Conservation (phyloP, 2,329 filamentous ascomycete species). For the Didymellaceae sp. region DNA sequence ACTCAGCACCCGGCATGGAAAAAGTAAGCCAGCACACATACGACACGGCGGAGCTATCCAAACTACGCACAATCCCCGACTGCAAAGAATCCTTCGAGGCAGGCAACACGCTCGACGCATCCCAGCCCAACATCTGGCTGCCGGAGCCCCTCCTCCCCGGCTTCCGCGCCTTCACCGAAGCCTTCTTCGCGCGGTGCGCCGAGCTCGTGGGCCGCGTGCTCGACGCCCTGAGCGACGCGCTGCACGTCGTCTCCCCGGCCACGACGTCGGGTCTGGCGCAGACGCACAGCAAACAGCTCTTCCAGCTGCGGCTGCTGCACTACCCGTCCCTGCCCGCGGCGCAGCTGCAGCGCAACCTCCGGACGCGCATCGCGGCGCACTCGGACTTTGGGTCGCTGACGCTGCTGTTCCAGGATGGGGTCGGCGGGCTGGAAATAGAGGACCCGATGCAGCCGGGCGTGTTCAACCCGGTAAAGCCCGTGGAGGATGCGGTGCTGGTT, state of each 20-base stretch:
- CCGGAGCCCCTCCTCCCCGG: conserved; percentile 48
- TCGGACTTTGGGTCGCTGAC: conserved; percentile 36
- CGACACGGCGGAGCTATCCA: conserved; percentile 24
- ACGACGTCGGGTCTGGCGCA: background rate
- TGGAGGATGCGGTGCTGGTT: background rate
- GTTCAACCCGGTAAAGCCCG: background rate
- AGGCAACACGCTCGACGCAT: conserved; percentile 36
- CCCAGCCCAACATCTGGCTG: conserved; percentile 52
- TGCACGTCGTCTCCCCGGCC: background rate
- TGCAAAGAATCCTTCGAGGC: conserved; percentile 46
- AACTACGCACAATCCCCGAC: conserved; percentile 35
- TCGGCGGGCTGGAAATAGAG: conserved; percentile 43
- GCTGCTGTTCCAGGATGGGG: conserved; percentile 40
- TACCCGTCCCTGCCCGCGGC: background rate
- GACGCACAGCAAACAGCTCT: background rate
- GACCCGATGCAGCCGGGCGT: conserved; percentile 19
- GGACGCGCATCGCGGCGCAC: conserved; percentile 21
- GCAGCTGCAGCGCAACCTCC: background rate
- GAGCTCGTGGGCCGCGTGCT: conserved; percentile 36
- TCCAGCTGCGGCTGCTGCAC: background rate
- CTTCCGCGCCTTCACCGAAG: conserved; percentile 42
- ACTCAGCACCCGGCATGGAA: conserved; percentile 47
- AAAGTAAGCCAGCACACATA: conserved; percentile 45
- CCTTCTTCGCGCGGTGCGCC: conserved; percentile 31
- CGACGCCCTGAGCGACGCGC: conserved; percentile 20